A percentile compares a stretch with the other conserved stretches of the same genome.
Conservation (phyloP, 371 early-diverging fungal species). For the Mortierella sp. region DNA sequence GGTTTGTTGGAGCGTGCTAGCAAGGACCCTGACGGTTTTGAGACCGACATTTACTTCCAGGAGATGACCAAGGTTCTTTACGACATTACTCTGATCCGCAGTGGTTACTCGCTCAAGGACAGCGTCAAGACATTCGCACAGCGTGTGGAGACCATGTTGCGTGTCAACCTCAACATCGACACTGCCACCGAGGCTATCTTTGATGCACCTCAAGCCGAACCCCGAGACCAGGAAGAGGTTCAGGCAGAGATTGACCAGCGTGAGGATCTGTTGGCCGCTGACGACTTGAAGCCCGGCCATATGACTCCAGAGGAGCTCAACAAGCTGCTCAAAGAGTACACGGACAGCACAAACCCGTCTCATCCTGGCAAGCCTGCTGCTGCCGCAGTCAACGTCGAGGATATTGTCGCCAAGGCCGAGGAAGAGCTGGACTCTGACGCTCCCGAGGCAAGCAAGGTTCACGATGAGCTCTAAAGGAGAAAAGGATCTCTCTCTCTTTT, state of each 20-base stretch:
- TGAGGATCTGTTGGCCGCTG: slow-evolving; percentile 51
- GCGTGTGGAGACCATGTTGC: slow-evolving; percentile 77
- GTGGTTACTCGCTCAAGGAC: slow-evolving; percentile 78
- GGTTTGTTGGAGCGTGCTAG: slow-evolving; percentile 63
- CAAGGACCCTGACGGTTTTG: slow-evolving; percentile 54
- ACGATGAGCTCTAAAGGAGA: slow-evolving; percentile 43
- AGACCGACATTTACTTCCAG: slow-evolving; percentile 60
- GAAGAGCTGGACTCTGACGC: slow-evolving; percentile 49
- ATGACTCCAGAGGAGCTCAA: slow-evolving; percentile 44
- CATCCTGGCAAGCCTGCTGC: slow-evolving; percentile 13
- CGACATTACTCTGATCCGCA: slow-evolving; percentile 81
- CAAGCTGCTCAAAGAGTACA: slow-evolving; percentile 46
- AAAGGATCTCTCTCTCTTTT: too few species aligned
- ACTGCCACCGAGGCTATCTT: slow-evolving; percentile 55
- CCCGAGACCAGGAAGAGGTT: slow-evolving; percentile 47
- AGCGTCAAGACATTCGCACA: slow-evolving; percentile 65
- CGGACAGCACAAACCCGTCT: slow-evolving; percentile 48
- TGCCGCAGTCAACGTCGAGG: slow-evolving; percentile 27
- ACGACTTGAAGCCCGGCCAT: slow-evolving; percentile 31
- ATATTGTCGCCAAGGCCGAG: slow-evolving; percentile 39
- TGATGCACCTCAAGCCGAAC: slow-evolving; percentile 55
- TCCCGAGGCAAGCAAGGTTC: slow-evolving; percentile 14
- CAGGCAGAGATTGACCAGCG: slow-evolving; percentile 53
- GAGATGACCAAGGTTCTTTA: slow-evolving; percentile 75
- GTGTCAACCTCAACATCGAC: slow-evolving; percentile 71